Evolutionary conservation across 139 green algal species (phyloP).

Genomic region (Haematococcus sp.): DNA sequence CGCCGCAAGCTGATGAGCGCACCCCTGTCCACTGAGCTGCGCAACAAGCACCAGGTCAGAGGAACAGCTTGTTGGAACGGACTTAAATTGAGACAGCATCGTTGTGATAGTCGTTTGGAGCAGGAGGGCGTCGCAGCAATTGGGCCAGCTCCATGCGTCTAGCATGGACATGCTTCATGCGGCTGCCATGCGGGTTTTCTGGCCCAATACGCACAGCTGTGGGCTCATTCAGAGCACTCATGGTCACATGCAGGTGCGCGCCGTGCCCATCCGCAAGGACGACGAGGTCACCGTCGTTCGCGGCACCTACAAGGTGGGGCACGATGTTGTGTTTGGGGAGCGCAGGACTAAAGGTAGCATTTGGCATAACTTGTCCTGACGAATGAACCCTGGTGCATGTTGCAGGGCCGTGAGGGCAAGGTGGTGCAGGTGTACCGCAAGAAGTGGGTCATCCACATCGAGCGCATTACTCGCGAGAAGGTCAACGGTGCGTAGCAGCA

Average conservation of each 20-base stretch:
- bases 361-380: background rate
- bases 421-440: conserved; percentile 96
- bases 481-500: conserved; percentile 82
- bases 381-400: background rate
- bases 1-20: conserved; percentile 95
- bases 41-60: conserved; percentile 83
- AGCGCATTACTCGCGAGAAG: conserved; percentile 97
- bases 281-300: conserved; percentile 97
- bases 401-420: conserved; percentile 92
- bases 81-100: too few species aligned
- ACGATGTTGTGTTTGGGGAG: background rate
- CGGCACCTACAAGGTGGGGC: conserved; percentile 93
- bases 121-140: background rate
- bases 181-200: background rate
- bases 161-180: background rate
- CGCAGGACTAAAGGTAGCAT: background rate
- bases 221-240: background rate
- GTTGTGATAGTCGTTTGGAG: too few species aligned
- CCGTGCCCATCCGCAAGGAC: conserved; percentile 96
- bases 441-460: conserved; percentile 99
- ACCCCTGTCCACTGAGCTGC: conserved; percentile 87
- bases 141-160: background rate
- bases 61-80: too few species aligned
- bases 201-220: too few species aligned
- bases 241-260: conserved; percentile 69